These are phyloP conservation scores for Claviceps capensis DNA, from an alignment of 2,329 filamentous ascomycete species.

Conservation along the genomic window DNA sequence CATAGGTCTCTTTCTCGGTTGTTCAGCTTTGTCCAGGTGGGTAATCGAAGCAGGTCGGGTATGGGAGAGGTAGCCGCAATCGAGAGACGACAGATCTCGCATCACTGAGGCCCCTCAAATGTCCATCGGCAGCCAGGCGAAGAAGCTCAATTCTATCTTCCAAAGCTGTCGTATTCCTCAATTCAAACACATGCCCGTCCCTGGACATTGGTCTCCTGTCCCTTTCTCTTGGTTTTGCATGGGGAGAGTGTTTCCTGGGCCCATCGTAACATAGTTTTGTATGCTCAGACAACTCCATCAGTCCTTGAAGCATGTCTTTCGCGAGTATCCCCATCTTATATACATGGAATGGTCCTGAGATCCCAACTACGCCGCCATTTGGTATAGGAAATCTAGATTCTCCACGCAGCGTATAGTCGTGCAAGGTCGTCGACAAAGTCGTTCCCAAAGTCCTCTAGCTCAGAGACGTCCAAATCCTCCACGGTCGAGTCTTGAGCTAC, in stretches of 20 bases:
- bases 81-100: background rate
- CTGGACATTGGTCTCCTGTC: background rate
- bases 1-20: slow-evolving; percentile 8
- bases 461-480: slow-evolving; percentile 7
- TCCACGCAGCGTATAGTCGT: slow-evolving; percentile 11
- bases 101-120: background rate
- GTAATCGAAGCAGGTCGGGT: slow-evolving; percentile 5
- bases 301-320: background rate
- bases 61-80: slow-evolving; percentile 5
- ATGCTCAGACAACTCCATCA: background rate
- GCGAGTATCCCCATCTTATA: background rate
- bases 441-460: slow-evolving; percentile 16
- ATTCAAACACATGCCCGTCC: background rate
- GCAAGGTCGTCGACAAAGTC: slow-evolving; percentile 15
- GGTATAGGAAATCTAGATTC: slow-evolving; percentile 6
- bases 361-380: background rate
- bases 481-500: background rate
- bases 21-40: slow-evolving; percentile 6
- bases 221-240: background rate
- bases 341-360: background rate
- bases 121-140: background rate
- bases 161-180: background rate
- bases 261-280: slow-evolving; percentile 2
- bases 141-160: background rate
- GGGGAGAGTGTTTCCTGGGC: background rate